phyloP scores from a whole-genome alignment of 106 monocot genomes.

The Dendrobium chrysotoxum region DNA sequence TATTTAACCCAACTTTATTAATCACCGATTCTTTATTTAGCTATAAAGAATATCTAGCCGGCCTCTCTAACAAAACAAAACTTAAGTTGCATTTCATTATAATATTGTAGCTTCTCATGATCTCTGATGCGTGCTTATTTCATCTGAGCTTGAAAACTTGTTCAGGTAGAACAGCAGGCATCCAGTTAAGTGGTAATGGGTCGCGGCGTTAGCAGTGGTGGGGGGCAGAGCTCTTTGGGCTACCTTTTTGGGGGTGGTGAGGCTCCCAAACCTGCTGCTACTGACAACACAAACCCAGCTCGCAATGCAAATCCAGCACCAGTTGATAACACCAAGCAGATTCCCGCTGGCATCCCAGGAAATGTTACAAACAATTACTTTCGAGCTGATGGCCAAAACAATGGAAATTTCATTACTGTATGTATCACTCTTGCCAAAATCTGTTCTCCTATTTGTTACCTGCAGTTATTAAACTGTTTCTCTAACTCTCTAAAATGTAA shows the following conservation, averaged over 20 bases:
- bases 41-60: too few species aligned
- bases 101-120: too few species aligned
- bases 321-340: conserved; percentile 39
- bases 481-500: too few species aligned
- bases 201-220: conserved; percentile 54
- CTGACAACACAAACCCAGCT: conserved; percentile 3
- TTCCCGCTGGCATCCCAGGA: conserved; percentile 60
- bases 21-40: too few species aligned
- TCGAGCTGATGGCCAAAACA: conserved; percentile 80
- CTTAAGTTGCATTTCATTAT: too few species aligned
- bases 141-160: too few species aligned
- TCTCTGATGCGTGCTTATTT: too few species aligned
- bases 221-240: conserved; percentile 52
- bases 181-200: conserved; percentile 11
- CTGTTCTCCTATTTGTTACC: not conserved
- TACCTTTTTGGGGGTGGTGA: conserved; percentile 50
- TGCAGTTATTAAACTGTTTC: not conserved
- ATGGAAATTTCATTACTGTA: conserved; percentile 84
- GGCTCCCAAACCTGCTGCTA: conserved; percentile 14
- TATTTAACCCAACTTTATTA: too few species aligned
- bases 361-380: conserved; percentile 59
- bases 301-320: conserved; percentile 18
- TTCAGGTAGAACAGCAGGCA: too few species aligned
- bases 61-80: too few species aligned
- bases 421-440: not conserved